phyloP scores from a whole-genome alignment of 306 rosid genomes.

The Ormosia emarginata region DNA sequence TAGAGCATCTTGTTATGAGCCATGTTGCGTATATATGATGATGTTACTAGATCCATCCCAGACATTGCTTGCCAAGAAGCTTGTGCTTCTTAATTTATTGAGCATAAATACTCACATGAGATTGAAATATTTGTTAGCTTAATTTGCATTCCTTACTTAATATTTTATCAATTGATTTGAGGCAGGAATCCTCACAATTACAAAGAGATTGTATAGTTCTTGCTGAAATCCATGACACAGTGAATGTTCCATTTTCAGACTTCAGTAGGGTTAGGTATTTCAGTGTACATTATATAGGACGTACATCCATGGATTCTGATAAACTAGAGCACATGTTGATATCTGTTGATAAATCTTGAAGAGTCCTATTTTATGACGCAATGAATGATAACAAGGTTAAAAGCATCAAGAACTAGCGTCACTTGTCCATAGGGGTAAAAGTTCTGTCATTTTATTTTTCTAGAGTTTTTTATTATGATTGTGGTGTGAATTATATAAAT shows the following conservation, averaged over 20 bases:
- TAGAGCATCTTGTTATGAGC: slow-evolving; percentile 45
- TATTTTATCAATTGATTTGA: slow-evolving; percentile 42
- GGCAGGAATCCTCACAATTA: slow-evolving; percentile 39
- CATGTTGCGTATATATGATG: slow-evolving; percentile 58
- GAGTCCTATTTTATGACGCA: slow-evolving; percentile 60
- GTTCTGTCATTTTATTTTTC: no score
- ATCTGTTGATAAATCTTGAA: slow-evolving; percentile 64
- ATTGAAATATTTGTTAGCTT: slow-evolving; percentile 33
- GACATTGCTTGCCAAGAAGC: slow-evolving; percentile 49
- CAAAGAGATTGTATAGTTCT: slow-evolving; percentile 40
- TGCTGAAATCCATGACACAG: slow-evolving; percentile 31
- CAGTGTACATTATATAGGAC: slow-evolving; percentile 15
- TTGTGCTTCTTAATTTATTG: slow-evolving; percentile 35
- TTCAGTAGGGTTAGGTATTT: slow-evolving; percentile 32
- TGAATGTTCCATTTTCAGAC: slow-evolving; percentile 33
- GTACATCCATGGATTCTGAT: slow-evolving; percentile 29
- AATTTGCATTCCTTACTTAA: slow-evolving; percentile 38
- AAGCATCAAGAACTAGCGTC: no score
- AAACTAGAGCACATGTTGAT: slow-evolving; percentile 47
- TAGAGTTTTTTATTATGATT: no score
- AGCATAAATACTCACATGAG: slow-evolving; percentile 45
- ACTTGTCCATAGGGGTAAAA: no score
- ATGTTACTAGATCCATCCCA: slow-evolving; percentile 47
- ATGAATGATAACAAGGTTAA: slow-evolving; percentile 4
- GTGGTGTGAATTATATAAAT: no score